phyloP scores from a whole-genome alignment of 129 eudicot genomes.

The Scalesia atractyloides region DNA sequence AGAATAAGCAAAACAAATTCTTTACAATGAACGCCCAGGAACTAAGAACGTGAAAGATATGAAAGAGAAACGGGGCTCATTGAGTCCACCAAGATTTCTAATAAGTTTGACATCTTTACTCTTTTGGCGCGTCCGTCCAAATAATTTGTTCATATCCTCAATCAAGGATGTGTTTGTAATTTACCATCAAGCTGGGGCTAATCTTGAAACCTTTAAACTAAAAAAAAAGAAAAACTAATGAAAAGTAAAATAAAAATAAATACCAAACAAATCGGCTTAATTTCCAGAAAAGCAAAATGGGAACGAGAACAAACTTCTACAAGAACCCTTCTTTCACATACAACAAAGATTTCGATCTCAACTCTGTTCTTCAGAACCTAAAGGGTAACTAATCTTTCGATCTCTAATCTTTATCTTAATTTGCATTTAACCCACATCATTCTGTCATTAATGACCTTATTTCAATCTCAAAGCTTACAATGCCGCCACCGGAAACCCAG shows the following conservation, averaged over 20 bases:
- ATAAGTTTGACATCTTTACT: no score
- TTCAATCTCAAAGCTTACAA: conserved; percentile 54
- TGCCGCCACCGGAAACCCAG: conserved; percentile 58
- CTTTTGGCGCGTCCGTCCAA: no score
- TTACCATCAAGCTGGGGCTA: no score
- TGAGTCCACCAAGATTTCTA: no score
- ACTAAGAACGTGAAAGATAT: no score
- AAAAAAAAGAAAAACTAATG: no score
- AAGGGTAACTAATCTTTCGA: conserved; percentile 45
- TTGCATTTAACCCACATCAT: background rate
- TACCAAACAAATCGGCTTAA: background rate
- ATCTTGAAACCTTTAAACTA: no score
- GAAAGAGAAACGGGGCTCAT: no score
- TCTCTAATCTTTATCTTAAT: background rate
- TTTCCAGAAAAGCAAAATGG: conserved; percentile 37
- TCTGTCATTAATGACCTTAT: background rate
- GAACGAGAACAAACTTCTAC: conserved; percentile 67
- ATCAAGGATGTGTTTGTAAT: no score
- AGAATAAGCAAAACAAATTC: no score
- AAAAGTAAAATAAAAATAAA: background rate
- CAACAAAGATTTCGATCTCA: conserved; percentile 69
- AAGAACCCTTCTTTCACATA: conserved; percentile 82
- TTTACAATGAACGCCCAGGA: no score
- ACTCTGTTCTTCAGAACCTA: conserved; percentile 78
- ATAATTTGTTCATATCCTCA: no score